Evolutionary conservation across 805 yeast genomes (phyloP), one percentile per base, ranked within the genome.

Genomic region (Yarrowia sp.): DNA sequence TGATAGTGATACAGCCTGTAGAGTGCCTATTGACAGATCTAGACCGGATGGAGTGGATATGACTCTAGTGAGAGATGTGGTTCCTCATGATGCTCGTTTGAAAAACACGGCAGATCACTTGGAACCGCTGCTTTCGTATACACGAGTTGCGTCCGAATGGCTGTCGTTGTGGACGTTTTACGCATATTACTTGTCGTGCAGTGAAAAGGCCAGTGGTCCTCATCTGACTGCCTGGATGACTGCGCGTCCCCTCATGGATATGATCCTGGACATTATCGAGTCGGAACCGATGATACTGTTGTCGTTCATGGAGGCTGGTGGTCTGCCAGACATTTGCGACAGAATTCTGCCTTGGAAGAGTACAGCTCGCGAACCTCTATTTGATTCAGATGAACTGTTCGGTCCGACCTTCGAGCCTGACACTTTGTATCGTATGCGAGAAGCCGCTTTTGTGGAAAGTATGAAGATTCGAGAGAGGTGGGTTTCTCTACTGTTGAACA

Each of bases 181-280:
- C 14, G 61, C 15, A 1, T 55, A 55, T 18, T 55, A 39, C 31
- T n/a, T 55, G 38, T 17, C 45, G 7, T 55, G 61, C 8, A 39
- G 47, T 41, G 61, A 47, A 2, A 6, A 28, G 6, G 15, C 13
- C n/a, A 41, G 36, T 22, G 13, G 38, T 11, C 9, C 61, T 1
- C 61, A 55, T 31, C 22, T 55, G 8, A 31, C 31, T 32, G 61
- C 61, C 15, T 55, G 61, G 61, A 28, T 5, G 2, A 55, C 47
- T 1, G 61, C 31, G 4, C 10, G n/a, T 14, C 47, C 61, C 10
- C 61, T 55, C 4, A 9, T 55, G 14, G 14, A 31, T 8, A 31
- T 55, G 31, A 55, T 55, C 10, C 47, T 28, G 31, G 36, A 31
- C 13, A 41, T 55, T 11, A 13, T 55, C 14, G 38, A 41, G 15